These are phyloP conservation scores for Coniferiporia sulphurascens DNA, from an alignment of 1,284 basidiomycete species.

Conservation along the genomic window DNA sequence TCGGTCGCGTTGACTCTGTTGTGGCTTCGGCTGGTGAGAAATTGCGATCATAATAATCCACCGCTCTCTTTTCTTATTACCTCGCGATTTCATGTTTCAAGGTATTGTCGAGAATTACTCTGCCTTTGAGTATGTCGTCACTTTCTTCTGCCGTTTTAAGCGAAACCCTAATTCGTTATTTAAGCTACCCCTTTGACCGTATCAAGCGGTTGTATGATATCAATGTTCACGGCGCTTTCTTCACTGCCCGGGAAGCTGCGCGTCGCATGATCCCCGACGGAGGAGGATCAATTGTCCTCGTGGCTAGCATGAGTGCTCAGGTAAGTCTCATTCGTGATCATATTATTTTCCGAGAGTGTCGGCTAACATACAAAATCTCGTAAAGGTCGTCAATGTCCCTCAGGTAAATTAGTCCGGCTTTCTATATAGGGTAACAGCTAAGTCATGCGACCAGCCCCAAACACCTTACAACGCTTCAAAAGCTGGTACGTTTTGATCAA, in stretches of 20 bases:
- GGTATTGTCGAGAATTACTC: conserved; percentile 91
- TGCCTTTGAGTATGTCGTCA: conserved; percentile 68
- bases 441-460: conserved; percentile 57
- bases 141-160: background rate
- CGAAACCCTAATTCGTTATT: conserved; percentile 31
- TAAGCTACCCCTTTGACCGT: conserved; percentile 77
- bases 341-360: background rate
- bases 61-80: conserved; percentile 2
- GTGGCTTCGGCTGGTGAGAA: conserved; percentile 80
- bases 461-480: conserved; percentile 97
- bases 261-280: conserved; percentile 72
- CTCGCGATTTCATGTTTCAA: conserved; percentile 23
- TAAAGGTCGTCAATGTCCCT: conserved; percentile 81
- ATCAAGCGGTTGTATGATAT: conserved; percentile 84
- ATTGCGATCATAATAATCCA: conserved; percentile 21
- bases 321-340: conserved; percentile 41
- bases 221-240: conserved; percentile 92
- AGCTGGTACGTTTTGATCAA: conserved; percentile 49
- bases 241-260: conserved; percentile 91
- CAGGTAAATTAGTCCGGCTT: conserved; percentile 40
- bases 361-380: background rate
- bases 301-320: conserved; percentile 88
- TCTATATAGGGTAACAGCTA: background rate
- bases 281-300: conserved; percentile 80
- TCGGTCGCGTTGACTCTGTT: conserved; percentile 81